Evolutionary conservation across 108 stramenopile genomes (phyloP).

Genomic region (Cylindrotheca fusiformis): DNA sequence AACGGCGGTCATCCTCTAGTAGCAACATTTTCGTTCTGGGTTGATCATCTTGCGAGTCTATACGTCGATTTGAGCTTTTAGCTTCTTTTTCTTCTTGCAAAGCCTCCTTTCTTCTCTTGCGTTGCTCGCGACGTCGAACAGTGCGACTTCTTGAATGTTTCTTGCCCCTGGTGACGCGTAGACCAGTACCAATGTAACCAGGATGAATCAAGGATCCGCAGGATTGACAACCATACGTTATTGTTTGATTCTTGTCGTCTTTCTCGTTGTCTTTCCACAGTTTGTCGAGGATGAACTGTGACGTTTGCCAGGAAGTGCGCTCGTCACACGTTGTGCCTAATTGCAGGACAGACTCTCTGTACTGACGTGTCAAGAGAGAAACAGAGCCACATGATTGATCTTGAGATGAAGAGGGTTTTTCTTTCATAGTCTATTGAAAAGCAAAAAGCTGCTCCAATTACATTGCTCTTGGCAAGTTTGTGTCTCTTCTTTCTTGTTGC

Average conservation of each 20-base stretch:
- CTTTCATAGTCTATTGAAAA: no score
- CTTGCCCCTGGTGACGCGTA: conserved; percentile 7
- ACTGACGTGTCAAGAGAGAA: conserved; percentile 4
- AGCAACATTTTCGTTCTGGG: conserved; percentile 2
- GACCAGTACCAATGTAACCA: conserved; percentile 18
- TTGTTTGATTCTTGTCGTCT: neutral
- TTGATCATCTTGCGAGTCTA: neutral
- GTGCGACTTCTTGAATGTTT: conserved; percentile 1
- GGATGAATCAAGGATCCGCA: conserved; percentile 28
- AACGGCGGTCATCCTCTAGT: conserved; percentile 7
- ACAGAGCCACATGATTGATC: no score
- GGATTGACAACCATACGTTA: conserved; percentile 9
- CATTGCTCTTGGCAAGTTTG: no score
- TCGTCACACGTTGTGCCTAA: neutral
- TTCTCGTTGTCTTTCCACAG: conserved; percentile 5
- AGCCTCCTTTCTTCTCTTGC: conserved; percentile 5
- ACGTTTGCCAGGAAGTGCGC: conserved; percentile 4
- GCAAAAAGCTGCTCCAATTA: no score
- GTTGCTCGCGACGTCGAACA: conserved; percentile 19
- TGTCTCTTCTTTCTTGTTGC: no score
- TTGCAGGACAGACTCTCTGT: conserved; percentile 7
- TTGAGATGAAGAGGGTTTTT: no score
- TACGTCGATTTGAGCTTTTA: neutral
- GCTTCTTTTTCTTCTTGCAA: conserved; percentile 8
- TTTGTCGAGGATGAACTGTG: conserved; percentile 16